Percentiles rank a stretch among this genome's conserved stretches.
phyloP scores from a whole-genome alignment of 345 rosid genomes.

The Eucalyptus fibrosa region DNA sequence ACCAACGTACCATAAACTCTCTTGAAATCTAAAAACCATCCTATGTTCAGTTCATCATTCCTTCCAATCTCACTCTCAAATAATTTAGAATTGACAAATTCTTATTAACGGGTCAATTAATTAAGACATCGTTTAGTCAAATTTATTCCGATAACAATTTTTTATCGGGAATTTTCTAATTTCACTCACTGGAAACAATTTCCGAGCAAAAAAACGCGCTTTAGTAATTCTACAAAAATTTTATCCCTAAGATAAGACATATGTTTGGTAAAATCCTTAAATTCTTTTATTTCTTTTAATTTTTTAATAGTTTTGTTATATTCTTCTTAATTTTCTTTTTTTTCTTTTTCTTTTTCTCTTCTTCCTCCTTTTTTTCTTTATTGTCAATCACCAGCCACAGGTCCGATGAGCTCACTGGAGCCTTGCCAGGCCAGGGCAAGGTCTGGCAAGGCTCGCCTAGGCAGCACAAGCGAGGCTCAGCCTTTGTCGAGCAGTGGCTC shows the following conservation, averaged over 20 bases:
- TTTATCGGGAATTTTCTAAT: fast-evolving
- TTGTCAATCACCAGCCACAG: too few relatives aligned
- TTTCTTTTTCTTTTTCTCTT: too few relatives aligned
- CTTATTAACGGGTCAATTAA: neutral
- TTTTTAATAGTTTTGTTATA: too few relatives aligned
- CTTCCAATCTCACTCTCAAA: neutral
- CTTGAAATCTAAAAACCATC: neutral
- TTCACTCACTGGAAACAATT: fast-evolving
- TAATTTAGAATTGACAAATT: neutral
- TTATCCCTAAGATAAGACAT: fast-evolving
- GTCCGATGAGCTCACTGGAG: too few relatives aligned
- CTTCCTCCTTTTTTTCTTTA: too few relatives aligned
- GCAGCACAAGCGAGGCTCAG: fast-evolving
- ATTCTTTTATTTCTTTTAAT: too few relatives aligned
- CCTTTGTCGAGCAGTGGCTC: too few relatives aligned
- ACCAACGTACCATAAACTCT: too few relatives aligned
- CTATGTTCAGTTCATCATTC: neutral
- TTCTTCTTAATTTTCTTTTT: too few relatives aligned
- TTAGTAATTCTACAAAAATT: fast-evolving
- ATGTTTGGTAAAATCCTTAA: too few relatives aligned
- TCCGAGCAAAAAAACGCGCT: fast-evolving
- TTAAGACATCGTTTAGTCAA: fast-evolving
- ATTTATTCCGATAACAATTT: fast-evolving
- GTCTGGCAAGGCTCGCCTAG: too few relatives aligned
- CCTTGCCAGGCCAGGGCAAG: fast-evolving